Base-by-base conservation (phyloP, 352 stramenopile genomes). In the Plasmopara muralis region DNA sequence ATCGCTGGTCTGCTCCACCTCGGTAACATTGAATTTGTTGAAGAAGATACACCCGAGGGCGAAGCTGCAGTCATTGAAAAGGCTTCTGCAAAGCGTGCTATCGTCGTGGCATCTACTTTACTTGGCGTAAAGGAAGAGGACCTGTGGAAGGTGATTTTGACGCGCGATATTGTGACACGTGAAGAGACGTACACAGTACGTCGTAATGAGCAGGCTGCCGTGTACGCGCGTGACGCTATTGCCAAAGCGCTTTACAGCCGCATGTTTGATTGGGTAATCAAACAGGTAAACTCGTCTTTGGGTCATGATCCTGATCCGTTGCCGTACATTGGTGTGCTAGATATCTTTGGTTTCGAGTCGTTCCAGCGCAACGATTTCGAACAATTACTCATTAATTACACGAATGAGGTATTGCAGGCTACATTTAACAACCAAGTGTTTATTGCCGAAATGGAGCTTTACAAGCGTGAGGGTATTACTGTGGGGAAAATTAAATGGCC, bases 1-100 rank as follows among this genome's bases (percentile, higher is more conserved):
- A 75, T 97, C 52, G 93, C 93, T 0, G 94, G 88, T 51, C 76
- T 98, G 33, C 64, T 99, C 40, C 95, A 98, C 70, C 77, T 99
- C 34, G 95, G 95, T 45, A 98, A 98, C 74, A 82, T 99, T 31
- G 72, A 95, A 12, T 97, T 98, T 62, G 82, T 96, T 37, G 83
- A 94, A 48, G 83, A 93, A 62, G 85, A 95, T 49, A 87, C 83
- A 16, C 60, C 82, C 4, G 82, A 93, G 47, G 80, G 80, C 30
- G 72, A 93, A 53, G 83, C 80, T 25, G 78, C 74, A 0, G 70
- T 85, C n/a, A 77, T 93, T 42, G 65, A 92, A 48, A 84, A 85
- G 60, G 47, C 71, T 8, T 79, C 69, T 18, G 77, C 80, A 13
- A 86, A 87, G 55, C 55, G 72, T 13, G 80, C 78, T 43, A 57